Conservation (phyloP, 164 flowering plant species). For the grape (Vitis vinifera) region DNA sequence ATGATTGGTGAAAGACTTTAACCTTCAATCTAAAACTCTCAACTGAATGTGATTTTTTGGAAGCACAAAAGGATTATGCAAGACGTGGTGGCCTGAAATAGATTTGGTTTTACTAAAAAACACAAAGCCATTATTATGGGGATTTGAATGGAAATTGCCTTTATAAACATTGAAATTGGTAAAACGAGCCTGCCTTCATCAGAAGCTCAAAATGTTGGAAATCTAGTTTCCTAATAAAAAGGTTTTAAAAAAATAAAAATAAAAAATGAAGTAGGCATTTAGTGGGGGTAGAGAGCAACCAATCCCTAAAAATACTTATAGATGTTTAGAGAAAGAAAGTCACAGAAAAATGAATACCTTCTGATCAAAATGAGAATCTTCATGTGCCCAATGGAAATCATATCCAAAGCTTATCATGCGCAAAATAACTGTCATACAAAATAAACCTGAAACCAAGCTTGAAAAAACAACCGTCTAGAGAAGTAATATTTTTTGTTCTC, state of each 20-base stretch:
- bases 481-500: too few relatives aligned
- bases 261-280: too few relatives aligned
- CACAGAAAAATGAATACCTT: constrained; percentile 49
- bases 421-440: constrained; percentile 59
- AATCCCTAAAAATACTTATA: not conserved
- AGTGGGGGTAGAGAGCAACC: not conserved
- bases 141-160: too few relatives aligned
- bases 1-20: too few relatives aligned
- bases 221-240: not conserved
- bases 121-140: too few relatives aligned
- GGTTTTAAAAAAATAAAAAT: too few relatives aligned
- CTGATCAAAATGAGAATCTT: constrained; percentile 54
- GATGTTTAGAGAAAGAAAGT: not conserved
- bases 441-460: not conserved
- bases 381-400: constrained; percentile 81
- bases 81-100: not conserved
- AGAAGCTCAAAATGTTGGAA: not conserved
- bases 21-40: not conserved
- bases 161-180: too few relatives aligned
- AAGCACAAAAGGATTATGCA: not conserved
- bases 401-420: constrained; percentile 98
- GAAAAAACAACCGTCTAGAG: not conserved
- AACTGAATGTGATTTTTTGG: not conserved
- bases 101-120: not conserved
- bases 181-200: too few relatives aligned